Base-by-base conservation (phyloP, 345 rosid species). In the Aquilaria malaccensis region DNA sequence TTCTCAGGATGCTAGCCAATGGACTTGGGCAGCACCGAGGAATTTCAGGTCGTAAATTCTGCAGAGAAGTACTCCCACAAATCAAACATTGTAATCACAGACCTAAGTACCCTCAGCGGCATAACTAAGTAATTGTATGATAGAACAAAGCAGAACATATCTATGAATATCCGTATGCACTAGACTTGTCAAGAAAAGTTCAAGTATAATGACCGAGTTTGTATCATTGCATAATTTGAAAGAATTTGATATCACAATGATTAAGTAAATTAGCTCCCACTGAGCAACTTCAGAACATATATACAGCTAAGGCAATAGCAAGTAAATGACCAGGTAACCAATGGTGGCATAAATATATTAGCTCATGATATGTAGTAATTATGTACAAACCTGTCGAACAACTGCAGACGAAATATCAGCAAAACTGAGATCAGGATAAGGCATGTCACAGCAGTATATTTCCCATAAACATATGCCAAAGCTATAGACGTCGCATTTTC, bases 391-490 rank as follows among this genome's bases (percentile, higher is more conserved):
- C 88, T 78, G 83, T 45, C 79, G 80, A 56, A 88, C 88, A 59
- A 88, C 96, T 37, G 90, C 90, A 60, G 88, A 79, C 10, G 93
- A 79, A 52, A 85, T 81, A 68, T 84, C 96, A 55, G 86, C 85
- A 33, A 88, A 83, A 73, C 92, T 85, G 55, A 77, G 81, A 73
- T 83, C 74, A 50, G 90, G 80, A 52, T 74, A 85, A 48, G 96
- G 92, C 92, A 88, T 88, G 72, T 88, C 90, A 49, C 96, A 88
- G 69, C 96, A 88, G 70, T 88, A 88, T 56, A 80, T 83, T 73
- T 88, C 96, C 96, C 96, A 88, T 43, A 88, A 75, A 79, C 96
- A 85, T 67, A 88, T 82, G 60, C 96, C 88, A 61, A 88, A 88
- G 74, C 92, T 85, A 76, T 88, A 88, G 30, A 88, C 96, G 69